Conservation (phyloP, 1,284 basidiomycete genomes). For the Marasmius tenuissimus region DNA sequence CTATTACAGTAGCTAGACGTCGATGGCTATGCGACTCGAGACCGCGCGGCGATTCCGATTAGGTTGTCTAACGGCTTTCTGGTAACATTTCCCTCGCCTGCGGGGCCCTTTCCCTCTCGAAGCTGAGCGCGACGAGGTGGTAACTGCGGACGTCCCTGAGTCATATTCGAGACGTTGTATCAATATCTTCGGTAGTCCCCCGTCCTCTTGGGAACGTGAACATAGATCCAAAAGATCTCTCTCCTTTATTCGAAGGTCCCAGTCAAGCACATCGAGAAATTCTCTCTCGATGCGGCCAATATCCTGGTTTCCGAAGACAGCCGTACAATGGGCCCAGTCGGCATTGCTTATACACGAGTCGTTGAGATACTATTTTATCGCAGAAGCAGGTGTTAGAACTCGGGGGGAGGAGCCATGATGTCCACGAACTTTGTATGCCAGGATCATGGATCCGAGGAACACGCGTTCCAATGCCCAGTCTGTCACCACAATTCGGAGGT, state of each 20-base stretch:
- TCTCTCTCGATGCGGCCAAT: slow-evolving; percentile 76
- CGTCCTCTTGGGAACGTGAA: too few relatives aligned
- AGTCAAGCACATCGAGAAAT: slow-evolving; percentile 74
- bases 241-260: slow-evolving; percentile 63
- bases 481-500: slow-evolving; percentile 71
- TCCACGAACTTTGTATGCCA: slow-evolving; percentile 64
- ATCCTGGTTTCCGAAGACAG: slow-evolving; percentile 75
- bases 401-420: slow-evolving; percentile 5
- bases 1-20: too few relatives aligned
- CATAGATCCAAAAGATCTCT: slow-evolving; percentile 39
- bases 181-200: too few relatives aligned
- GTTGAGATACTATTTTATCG: slow-evolving; percentile 56
- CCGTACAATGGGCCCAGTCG: slow-evolving; percentile 76
- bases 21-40: too few relatives aligned
- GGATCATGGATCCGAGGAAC: slow-evolving; percentile 70
- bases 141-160: too few relatives aligned
- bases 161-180: too few relatives aligned
- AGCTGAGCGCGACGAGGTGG: too few relatives aligned
- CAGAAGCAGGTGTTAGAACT: slow-evolving; percentile 10
- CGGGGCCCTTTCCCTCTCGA: too few relatives aligned
- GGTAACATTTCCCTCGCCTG: too few relatives aligned
- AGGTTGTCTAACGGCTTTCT: too few relatives aligned
- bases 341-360: slow-evolving; percentile 80
- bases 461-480: slow-evolving; percentile 78
- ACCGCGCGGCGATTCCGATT: too few relatives aligned